phyloP scores from a whole-genome alignment of 2,329 filamentous ascomycete species.

The Cladosporium sp. region DNA sequence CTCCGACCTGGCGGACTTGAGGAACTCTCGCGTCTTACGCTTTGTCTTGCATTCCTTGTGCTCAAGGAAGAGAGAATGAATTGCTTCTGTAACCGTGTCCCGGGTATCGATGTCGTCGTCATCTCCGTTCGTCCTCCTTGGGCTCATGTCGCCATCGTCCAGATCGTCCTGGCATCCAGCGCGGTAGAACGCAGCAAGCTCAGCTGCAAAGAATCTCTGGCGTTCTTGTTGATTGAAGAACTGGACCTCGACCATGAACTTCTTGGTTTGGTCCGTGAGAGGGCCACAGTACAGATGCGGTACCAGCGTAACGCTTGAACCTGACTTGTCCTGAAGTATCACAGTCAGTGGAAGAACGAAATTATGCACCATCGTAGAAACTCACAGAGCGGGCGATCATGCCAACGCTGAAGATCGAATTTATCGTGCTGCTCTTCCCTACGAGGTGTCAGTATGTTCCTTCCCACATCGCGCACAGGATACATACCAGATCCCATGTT shows the following conservation, averaged over 20 bases:
- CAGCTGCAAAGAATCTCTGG: conserved; percentile 14
- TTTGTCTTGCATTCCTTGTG: conserved; percentile 13
- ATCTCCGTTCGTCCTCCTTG: background rate
- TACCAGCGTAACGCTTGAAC: conserved; percentile 26
- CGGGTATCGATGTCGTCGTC: conserved; percentile 13
- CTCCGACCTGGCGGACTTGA: background rate
- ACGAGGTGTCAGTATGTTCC: background rate
- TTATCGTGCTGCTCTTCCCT: conserved; percentile 28
- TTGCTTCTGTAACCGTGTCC: conserved; percentile 10
- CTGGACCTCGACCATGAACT: conserved; percentile 24
- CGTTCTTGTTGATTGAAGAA: conserved; percentile 22
- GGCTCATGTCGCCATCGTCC: conserved; percentile 3
- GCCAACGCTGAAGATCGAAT: conserved; percentile 26
- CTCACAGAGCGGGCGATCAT: conserved; percentile 25
- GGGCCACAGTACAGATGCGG: conserved; percentile 21
- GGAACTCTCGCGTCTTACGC: background rate
- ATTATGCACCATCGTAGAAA: background rate
- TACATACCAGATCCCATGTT: conserved; percentile 24
- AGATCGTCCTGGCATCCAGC: conserved; percentile 6
- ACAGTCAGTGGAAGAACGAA: background rate
- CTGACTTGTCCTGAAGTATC: conserved; percentile 2
- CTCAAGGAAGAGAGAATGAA: conserved; percentile 23
- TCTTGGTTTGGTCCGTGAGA: conserved; percentile 20
- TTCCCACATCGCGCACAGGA: background rate
- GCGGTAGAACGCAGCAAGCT: conserved; percentile 19